phyloP scores from a whole-genome alignment of 345 rosid species.

The Acer saccharum region DNA sequence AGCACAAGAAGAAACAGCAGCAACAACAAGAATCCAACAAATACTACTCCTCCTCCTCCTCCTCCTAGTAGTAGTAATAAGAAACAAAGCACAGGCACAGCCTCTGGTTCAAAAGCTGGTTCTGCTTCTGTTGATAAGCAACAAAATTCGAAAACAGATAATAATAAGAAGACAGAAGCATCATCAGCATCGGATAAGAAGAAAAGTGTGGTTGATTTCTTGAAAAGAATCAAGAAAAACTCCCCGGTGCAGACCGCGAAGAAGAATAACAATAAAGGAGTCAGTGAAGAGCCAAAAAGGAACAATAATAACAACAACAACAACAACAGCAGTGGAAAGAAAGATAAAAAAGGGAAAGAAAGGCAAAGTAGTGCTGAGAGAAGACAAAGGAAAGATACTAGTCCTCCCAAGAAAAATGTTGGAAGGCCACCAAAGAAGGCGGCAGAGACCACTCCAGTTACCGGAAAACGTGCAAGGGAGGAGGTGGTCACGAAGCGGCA shows the following conservation, averaged over 20 bases:
- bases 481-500: constrained; percentile 41
- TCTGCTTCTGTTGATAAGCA: constrained; percentile 23
- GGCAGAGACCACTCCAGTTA: constrained; percentile 23
- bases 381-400: constrained; percentile 40
- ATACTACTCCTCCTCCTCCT: constrained; percentile 11
- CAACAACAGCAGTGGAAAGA: constrained; percentile 27
- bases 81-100: constrained; percentile 28
- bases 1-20: constrained; percentile 52
- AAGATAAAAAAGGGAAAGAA: constrained; percentile 42
- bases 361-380: constrained; percentile 40
- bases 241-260: constrained; percentile 40
- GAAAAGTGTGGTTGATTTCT: constrained; percentile 68
- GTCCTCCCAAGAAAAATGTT: constrained; percentile 35
- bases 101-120: constrained; percentile 25
- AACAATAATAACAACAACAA: constrained; percentile 26
- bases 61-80: constrained; percentile 22
- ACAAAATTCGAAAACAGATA: constrained; percentile 36
- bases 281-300: constrained; percentile 31
- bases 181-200: constrained; percentile 46
- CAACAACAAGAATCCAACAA: constrained; percentile 29
- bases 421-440: constrained; percentile 61
- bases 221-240: constrained; percentile 64
- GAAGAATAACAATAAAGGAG: constrained; percentile 28
- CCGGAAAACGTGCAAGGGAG: constrained; percentile 61
- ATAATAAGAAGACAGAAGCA: constrained; percentile 36